These are phyloP conservation scores for Fraxinus nigra DNA, from an alignment of 305 asterid genomes.

Conservation along the genomic window DNA sequence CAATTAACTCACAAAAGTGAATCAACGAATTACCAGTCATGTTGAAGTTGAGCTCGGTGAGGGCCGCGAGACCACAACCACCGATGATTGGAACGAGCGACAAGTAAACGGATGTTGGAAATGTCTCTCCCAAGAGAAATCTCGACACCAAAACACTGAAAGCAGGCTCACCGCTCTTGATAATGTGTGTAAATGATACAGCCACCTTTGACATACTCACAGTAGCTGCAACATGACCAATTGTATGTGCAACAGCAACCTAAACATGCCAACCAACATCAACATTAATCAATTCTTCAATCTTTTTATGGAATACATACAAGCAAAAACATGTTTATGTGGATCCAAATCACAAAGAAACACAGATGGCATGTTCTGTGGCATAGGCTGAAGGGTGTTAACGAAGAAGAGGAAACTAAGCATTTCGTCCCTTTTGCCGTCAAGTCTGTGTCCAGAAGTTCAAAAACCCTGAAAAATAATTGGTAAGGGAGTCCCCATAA, in stretches of 20 bases:
- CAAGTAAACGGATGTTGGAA: conserved; percentile 67
- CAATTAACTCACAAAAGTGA: background rate
- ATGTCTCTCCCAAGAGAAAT: conserved; percentile 77
- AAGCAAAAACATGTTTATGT: background rate
- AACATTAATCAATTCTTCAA: conserved; percentile 21
- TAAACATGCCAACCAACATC: conserved; percentile 26
- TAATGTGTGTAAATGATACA: conserved; percentile 89
- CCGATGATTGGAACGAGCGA: conserved; percentile 89
- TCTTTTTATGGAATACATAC: background rate
- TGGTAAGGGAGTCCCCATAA: background rate
- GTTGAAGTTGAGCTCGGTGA: conserved; percentile 90
- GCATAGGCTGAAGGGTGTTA: background rate
- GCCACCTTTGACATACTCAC: conserved; percentile 98
- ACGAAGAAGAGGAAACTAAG: background rate
- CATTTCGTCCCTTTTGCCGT: background rate
- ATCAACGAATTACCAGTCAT: conserved; percentile 61
- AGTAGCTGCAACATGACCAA: conserved; percentile 93
- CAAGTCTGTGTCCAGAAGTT: background rate
- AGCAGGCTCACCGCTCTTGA: conserved; percentile 96
- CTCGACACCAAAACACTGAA: conserved; percentile 85
- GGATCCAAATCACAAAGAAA: background rate
- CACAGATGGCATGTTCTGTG: background rate
- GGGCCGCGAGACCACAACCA: conserved; percentile 85
- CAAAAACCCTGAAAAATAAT: background rate
- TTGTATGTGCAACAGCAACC: conserved; percentile 92